Percentiles rank a stretch among this genome's conserved stretches.
These are phyloP conservation scores for Buddleja alternifolia DNA, from an alignment of 257 asterid species.

Conservation along the genomic window DNA sequence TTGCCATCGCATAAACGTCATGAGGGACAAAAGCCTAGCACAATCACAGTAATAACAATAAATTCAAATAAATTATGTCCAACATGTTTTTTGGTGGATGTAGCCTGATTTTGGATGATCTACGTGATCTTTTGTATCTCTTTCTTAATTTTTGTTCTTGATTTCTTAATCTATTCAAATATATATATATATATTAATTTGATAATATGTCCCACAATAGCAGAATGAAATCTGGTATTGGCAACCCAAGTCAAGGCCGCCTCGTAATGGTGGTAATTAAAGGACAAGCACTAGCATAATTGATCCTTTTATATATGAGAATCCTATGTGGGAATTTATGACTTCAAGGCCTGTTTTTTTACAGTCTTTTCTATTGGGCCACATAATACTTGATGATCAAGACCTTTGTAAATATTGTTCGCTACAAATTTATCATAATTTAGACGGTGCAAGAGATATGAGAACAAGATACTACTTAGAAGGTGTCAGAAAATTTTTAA, in stretches of 20 bases:
- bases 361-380: constrained; percentile 28
- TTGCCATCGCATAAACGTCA: too few relatives aligned
- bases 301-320: constrained; percentile 39
- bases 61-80: too few relatives aligned
- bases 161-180: too few relatives aligned
- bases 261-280: constrained; percentile 33
- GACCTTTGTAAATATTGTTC: constrained; percentile 27
- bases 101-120: too few relatives aligned
- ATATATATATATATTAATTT: too few relatives aligned
- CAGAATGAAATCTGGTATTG: constrained; percentile 23
- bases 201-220: constrained; percentile 22
- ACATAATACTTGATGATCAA: constrained; percentile 26
- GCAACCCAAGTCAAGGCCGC: constrained; percentile 28
- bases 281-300: constrained; percentile 38
- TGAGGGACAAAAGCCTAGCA: too few relatives aligned
- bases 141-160: too few relatives aligned
- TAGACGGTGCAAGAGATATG: constrained; percentile 6
- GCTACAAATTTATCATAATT: constrained; percentile 1
- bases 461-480: too few relatives aligned
- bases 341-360: constrained; percentile 35
- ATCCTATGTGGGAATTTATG: constrained; percentile 65
- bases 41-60: too few relatives aligned
- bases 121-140: too few relatives aligned
- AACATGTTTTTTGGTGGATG: too few relatives aligned
- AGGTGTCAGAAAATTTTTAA: too few relatives aligned